Base-by-base conservation (phyloP, 2,329 filamentous ascomycete species). In the Colletotrichum sojae region DNA sequence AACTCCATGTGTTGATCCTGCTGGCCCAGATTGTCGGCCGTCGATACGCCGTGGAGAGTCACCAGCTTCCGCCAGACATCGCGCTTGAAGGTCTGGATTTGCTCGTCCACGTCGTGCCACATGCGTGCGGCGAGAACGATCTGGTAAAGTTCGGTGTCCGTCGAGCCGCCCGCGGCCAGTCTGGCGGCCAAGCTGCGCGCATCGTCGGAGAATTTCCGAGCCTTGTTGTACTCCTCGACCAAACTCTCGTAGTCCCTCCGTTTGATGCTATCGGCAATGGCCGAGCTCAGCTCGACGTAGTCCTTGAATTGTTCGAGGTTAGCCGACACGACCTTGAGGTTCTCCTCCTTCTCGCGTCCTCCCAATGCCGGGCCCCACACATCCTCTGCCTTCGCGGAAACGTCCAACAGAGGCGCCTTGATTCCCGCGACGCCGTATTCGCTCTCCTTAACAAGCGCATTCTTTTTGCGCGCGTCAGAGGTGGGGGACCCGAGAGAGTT, bases 321-420 rank as follows among this genome's bases (percentile, higher is more conserved):
- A 9, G 88, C 87, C 22, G 94, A 86, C 9, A 98, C 89, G 0
- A 89, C 87, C 78, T 95, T 97, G 63, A 99, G 85, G 71, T 91
- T 91, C 76, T 95, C 93, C 76, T 98, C 96, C 76, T 95, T 94
- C 75, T 98, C 95, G 31, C 94, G 90, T 4, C 96, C 96, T 56
- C 94, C 94, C 45, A 99, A 81, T 1, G 96, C 95, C 2, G 96
- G 96, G 0, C 96, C 96, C 95, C 97, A 99, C 9, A 99, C 93
- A 76, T 99, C 96, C 79, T 98, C 94, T 0, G 95, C 96, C 80
- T 98, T 98, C 70, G 94, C 92, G 1, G 94, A 94, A 12, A 97
- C 94, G 75, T 98, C 96, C 10, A 96, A 86, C 63, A 99, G 84
- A 18, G 96, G 95, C 1, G 86, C 88, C 77, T 97, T 97, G 80